phyloP scores from a whole-genome alignment of 352 stramenopile genomes.

The Globisporangium cylindrosporum region DNA sequence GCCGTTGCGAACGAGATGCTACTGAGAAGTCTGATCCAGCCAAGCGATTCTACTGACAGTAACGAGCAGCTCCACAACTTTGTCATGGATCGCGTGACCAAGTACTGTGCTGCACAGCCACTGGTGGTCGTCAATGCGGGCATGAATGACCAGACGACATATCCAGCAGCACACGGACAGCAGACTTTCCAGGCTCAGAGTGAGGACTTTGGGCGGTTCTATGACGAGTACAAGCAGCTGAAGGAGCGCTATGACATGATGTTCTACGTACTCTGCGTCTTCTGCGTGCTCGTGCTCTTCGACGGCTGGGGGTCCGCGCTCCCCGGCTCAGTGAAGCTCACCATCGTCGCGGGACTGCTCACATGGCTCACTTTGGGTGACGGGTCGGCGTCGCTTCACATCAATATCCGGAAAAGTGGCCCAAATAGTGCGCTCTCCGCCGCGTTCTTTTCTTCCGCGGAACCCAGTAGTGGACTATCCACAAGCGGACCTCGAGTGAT shows the following conservation, averaged over 20 bases:
- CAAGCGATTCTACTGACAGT: background rate
- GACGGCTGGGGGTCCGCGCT: slow-evolving; percentile 30
- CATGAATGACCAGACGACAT: background rate
- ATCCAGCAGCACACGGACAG: slow-evolving; percentile 5
- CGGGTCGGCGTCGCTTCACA: slow-evolving; percentile 38
- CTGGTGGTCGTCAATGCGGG: slow-evolving; percentile 2
- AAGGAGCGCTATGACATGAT: slow-evolving; percentile 29
- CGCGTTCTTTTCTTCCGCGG: slow-evolving; percentile 17
- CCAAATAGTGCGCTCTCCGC: slow-evolving; percentile 18
- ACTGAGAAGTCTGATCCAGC: slow-evolving; percentile 26
- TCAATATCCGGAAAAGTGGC: slow-evolving; percentile 30
- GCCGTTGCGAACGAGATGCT: slow-evolving; percentile 34
- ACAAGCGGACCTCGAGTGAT: background rate
- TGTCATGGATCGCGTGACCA: slow-evolving; percentile 1
- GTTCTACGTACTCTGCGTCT: slow-evolving; percentile 34
- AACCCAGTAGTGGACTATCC: background rate
- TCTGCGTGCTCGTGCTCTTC: slow-evolving; percentile 35
- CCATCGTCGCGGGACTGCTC: slow-evolving; percentile 31
- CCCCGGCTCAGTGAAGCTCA: slow-evolving; percentile 33
- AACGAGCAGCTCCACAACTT: slow-evolving; percentile 16
- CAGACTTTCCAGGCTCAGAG: slow-evolving; percentile 10
- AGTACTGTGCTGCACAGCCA: slow-evolving; percentile 5
- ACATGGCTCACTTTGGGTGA: slow-evolving; percentile 36
- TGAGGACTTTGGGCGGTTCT: slow-evolving; percentile 27
- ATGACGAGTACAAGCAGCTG: slow-evolving; percentile 23